Base-by-base conservation (phyloP, 495 filamentous ascomycete genomes). In the Xylaria intraflava region DNA sequence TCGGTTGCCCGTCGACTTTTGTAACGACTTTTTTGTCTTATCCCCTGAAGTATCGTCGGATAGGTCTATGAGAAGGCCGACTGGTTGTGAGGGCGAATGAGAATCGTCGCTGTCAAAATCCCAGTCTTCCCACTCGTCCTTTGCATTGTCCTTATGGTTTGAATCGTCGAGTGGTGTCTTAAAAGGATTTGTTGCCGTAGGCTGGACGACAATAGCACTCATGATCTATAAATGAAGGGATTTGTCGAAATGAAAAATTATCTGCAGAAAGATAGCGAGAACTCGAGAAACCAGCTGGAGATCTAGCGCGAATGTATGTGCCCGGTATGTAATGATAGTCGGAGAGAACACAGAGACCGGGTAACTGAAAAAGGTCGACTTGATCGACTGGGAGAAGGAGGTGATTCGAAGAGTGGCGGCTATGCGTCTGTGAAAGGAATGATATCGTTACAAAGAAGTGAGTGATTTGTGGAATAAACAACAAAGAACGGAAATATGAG, bases 81-180 rank as follows among this genome's bases (percentile, higher is more conserved):
- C 57, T 3, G 54, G 58, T 41, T 66, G 57, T 17, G 58, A 49
- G 16, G 53, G 31, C 3, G 62, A 55, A 11, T 60, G 68, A 1
- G 61, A 65, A 11, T 64, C 27, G 16, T 64, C 59, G 43, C 72
- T 69, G 30, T 74, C 68, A 14, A 69, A 68, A 14, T 71, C 68
- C 62, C 72, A 76, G 44, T 78, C 74, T 53, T 78, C 74, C 74
- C 74, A 77, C 16, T 76, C 73, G 17, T 74, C 71, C 55, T 55
- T 66, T 30, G 38, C 56, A n/a, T 56, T 46, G 30, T 58, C 56
- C 51, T 56, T 58, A 6, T 35, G 42, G 38, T 20, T 62, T n/a
- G 48, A 27, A 16, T 52, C 19, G 16, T 44, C 33, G 17, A 51
- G 35, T 20, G 49, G 2, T 4, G 16, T 30, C 26, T 42, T 33